Evolutionary conservation across 139 green algal genomes (phyloP).

Genomic region (Gonium pectorale): DNA sequence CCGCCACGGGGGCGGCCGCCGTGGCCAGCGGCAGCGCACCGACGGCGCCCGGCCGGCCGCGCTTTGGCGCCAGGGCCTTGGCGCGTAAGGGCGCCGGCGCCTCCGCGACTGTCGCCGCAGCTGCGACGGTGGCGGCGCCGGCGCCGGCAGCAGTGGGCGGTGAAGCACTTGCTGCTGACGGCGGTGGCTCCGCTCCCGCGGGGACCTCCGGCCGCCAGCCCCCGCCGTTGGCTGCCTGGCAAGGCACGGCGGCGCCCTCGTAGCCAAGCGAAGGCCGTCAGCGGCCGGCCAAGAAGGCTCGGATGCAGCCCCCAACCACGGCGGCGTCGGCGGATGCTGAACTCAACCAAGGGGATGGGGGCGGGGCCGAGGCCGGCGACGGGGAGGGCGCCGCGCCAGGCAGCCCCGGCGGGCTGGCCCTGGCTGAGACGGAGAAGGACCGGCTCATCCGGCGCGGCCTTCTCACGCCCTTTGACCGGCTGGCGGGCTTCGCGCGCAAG

Average conservation of each 20-base stretch:
- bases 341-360: background rate
- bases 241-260: no score
- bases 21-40: background rate
- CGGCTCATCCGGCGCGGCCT: conserved; percentile 86
- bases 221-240: no score
- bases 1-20: background rate
- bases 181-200: no score
- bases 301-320: background rate
- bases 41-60: background rate
- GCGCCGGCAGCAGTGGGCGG: no score
- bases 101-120: background rate
- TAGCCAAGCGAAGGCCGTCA: no score
- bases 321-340: background rate
- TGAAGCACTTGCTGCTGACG: no score
- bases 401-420: background rate
- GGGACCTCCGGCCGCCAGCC: no score
- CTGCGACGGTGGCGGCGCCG: background rate
- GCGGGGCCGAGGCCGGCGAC: background rate
- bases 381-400: background rate
- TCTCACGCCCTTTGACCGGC: conserved; percentile 88
- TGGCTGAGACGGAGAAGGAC: conserved; percentile 91
- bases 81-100: background rate
- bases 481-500: conserved; percentile 83
- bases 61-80: conserved; percentile 14
- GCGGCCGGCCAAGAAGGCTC: conserved; percentile 1